Evolutionary conservation across 225 moss, liverwort and hornwort species (phyloP), one percentile per base, ranked within the genome.

Genomic region (Thuidium tamariscinum): DNA sequence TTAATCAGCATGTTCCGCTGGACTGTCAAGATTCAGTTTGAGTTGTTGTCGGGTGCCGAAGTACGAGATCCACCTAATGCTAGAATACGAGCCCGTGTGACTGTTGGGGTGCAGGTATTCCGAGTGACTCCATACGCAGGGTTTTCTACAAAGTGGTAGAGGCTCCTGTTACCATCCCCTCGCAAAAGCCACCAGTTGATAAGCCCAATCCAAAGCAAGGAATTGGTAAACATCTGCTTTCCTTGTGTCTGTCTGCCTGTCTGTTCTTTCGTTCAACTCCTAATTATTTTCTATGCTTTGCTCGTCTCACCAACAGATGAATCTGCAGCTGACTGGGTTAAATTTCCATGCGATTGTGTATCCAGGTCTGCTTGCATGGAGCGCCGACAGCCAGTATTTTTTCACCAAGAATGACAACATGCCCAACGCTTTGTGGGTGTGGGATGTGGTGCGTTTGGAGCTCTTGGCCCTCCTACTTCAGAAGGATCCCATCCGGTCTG

Each of bases 151-250:
- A 97, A 84, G 97, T 97, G 46, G 74, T 95, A 26, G 97, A 97
- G 81, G 92, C 95, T 42, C 97, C 97, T 34, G 86, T 96, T 66
- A 87, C 93, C 8, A 81, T 97, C 51, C 95, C 91, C 51, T 95
- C 96, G 57, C 92, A 93, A 51, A 97, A 95, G 88, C 93, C 97
- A 66, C 93, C 93, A 74, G 89, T 91, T n/a, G 97, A 97, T 82
- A 97, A 95, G 86, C 97, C 97, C 44, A 97, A 97, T 85, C 97
- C 97, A 79, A 97, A 95, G 88, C 97, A 95, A 89, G 97, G 97
- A 83, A 89, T 97, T 73, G 97, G 97, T 97, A 84, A 73, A 85
- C 63, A 76, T 84, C 60, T 54, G 57, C 65, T 78, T 78, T 87
- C 41, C 72, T 68, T 62, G n/a, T 52, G 22, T 85, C 22, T 51